phyloP scores from a whole-genome alignment of 2,329 filamentous ascomycete genomes.

The Stagonosporopsis tanaceti region DNA sequence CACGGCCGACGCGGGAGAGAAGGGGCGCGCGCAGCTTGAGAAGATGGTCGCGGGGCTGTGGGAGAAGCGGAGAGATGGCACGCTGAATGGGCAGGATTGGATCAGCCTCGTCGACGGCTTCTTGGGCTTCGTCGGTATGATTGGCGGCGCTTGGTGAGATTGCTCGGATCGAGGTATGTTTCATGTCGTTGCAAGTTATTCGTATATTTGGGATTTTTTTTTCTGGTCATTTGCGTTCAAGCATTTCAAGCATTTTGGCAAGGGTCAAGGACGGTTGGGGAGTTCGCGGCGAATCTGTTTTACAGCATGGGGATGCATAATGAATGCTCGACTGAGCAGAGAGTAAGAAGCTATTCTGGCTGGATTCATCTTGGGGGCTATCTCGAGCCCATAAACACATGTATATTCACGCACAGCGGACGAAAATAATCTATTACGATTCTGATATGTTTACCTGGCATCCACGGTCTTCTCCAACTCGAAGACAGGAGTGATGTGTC shows the following conservation, averaged over 20 bases:
- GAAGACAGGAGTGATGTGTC: too few relatives aligned
- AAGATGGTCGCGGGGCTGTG: conserved; percentile 40
- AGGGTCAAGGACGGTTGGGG: background rate
- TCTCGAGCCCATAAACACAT: too few relatives aligned
- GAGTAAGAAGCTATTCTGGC: too few relatives aligned
- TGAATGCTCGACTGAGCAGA: too few relatives aligned
- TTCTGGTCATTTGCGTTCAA: conserved; percentile 15
- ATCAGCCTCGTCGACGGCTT: conserved; percentile 47
- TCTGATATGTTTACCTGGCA: too few relatives aligned
- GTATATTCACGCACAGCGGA: too few relatives aligned
- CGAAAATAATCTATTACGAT: too few relatives aligned
- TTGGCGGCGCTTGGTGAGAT: conserved; percentile 29
- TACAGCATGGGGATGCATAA: too few relatives aligned
- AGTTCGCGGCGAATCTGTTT: background rate
- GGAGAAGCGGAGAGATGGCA: conserved; percentile 43
- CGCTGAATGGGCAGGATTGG: conserved; percentile 46
- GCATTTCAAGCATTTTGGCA: conserved; percentile 9
- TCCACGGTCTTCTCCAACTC: too few relatives aligned
- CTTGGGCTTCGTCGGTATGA: conserved; percentile 41
- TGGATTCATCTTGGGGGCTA: too few relatives aligned
- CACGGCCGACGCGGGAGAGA: conserved; percentile 39
- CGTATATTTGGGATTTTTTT: background rate
- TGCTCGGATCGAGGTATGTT: background rate
- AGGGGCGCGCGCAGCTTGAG: conserved; percentile 31
- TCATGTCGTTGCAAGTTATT: background rate